Evolutionary conservation across 306 rosid species (phyloP), one percentile per base, ranked within the genome.

Genomic region (Sphenostylis stenocarpa): DNA sequence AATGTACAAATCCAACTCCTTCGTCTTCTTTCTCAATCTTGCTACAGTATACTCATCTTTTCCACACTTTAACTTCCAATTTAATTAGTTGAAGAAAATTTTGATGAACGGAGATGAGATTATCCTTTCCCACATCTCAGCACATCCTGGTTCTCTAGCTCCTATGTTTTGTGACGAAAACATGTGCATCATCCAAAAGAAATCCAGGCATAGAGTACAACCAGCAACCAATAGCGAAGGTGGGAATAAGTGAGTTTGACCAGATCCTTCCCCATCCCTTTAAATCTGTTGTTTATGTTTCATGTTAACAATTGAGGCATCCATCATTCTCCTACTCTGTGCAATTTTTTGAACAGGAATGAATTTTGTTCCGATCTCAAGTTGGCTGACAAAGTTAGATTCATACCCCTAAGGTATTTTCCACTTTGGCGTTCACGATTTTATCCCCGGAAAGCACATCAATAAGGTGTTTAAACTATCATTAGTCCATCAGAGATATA

Each of bases 31-130:
- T 62, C 34, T 69, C 48, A 19, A 29, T n/a, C n/a, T 58, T 24
- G 13, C 44, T 34, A 17, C 12, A 33, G 71, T 10, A 28, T 44
- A 33, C 33, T 36, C 31, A 36, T 21, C n/a, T 68, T 52, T 58
- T 69, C 39, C 55, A 70, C 72, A 45, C 77, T 47, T 45, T 56
- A 78, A 47, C 53, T 47, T 51, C 77, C 65, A 60, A 70, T 48
- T 61, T 55, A 34, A 48, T 34, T 79, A 79, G 72, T n/a, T 47
- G 16, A 36, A 77, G 65, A 26, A 48, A 23, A 41, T 49, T n/a
- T 34, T 34, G 57, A n/a, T 70, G 72, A 69, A 69, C 63, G 70
- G 29, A 69, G 41, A 78, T 69, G 53, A 21, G 71, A 58, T 60
- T 55, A 71, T 23, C 65, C 51, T 60, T 58, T 45, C 64, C 47